phyloP scores from a whole-genome alignment of 2,329 filamentous ascomycete genomes.

The Clarireedia paspali region DNA sequence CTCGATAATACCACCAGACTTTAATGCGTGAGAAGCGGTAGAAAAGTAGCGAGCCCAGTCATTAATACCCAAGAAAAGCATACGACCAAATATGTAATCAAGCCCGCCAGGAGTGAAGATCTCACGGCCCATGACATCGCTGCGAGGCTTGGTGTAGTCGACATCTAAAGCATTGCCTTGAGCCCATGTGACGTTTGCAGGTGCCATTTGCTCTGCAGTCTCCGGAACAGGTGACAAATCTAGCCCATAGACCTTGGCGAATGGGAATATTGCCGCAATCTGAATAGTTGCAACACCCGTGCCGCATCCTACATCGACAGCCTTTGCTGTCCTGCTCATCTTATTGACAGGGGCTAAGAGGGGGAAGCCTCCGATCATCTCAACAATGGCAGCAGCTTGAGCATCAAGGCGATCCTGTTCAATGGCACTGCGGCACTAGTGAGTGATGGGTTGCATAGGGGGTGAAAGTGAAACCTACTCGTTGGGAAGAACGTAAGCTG shows the following conservation, averaged over 20 bases:
- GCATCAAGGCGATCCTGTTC: slow-evolving; percentile 6
- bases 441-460: not conserved
- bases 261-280: slow-evolving; percentile 2
- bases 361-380: slow-evolving; percentile 5
- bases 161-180: slow-evolving; percentile 4
- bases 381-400: slow-evolving; percentile 5
- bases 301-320: slow-evolving; percentile 1
- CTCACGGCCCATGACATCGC: not conserved
- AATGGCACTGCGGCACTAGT: not conserved
- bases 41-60: slow-evolving; percentile 4
- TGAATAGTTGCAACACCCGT: slow-evolving; percentile 3
- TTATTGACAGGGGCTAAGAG: not conserved
- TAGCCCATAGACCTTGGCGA: slow-evolving; percentile 1
- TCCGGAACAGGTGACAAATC: slow-evolving; percentile 1
- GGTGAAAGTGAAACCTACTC: not conserved
- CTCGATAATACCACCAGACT: slow-evolving; percentile 3
- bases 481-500: slow-evolving; percentile 3
- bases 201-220: not conserved
- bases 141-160: not conserved
- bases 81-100: slow-evolving; percentile 5
- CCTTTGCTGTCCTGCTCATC: not conserved
- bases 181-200: slow-evolving; percentile 1
- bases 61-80: slow-evolving; percentile 6
- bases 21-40: not conserved
- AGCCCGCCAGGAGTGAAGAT: not conserved